phyloP scores from a whole-genome alignment of 495 filamentous ascomycete species.

The Alectoria sarmentosa region DNA sequence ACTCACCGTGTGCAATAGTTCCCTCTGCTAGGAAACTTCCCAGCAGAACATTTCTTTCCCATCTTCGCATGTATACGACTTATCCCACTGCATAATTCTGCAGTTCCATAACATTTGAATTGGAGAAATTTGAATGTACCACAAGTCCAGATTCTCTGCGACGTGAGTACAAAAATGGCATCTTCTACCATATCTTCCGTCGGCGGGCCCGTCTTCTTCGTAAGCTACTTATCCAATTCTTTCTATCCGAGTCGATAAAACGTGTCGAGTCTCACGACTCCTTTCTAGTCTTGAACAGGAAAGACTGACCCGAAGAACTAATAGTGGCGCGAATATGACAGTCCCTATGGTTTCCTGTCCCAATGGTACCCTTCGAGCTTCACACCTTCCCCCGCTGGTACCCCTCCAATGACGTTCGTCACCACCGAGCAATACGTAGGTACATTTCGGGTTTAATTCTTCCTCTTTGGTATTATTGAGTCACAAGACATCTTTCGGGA shows the following conservation, averaged over 20 bases:
- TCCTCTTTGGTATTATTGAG: not conserved
- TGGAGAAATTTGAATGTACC: not conserved
- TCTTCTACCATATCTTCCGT: slow-evolving; percentile 9
- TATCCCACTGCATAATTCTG: not conserved
- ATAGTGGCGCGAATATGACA: slow-evolving; percentile 28
- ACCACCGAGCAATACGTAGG: slow-evolving; percentile 46
- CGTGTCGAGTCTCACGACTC: not conserved
- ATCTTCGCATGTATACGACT: not conserved
- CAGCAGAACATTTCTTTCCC: no score
- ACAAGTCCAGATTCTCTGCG: not conserved
- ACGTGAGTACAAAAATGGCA: not conserved
- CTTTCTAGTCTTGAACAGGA: not conserved
- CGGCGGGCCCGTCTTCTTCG: slow-evolving; percentile 32
- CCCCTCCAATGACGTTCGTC: slow-evolving; percentile 23
- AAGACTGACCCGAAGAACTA: not conserved
- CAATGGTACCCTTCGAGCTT: slow-evolving; percentile 36
- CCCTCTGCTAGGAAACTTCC: no score
- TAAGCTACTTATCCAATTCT: not conserved
- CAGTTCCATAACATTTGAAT: not conserved
- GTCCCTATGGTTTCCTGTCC: slow-evolving; percentile 31
- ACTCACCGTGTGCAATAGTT: no score
- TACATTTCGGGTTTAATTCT: no score
- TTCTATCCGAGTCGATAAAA: not conserved
- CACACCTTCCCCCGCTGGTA: slow-evolving; percentile 19
- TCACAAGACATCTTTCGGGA: not conserved